Conservation (phyloP, 176 grass and related monocot species). For the Aechmea fasciata region DNA sequence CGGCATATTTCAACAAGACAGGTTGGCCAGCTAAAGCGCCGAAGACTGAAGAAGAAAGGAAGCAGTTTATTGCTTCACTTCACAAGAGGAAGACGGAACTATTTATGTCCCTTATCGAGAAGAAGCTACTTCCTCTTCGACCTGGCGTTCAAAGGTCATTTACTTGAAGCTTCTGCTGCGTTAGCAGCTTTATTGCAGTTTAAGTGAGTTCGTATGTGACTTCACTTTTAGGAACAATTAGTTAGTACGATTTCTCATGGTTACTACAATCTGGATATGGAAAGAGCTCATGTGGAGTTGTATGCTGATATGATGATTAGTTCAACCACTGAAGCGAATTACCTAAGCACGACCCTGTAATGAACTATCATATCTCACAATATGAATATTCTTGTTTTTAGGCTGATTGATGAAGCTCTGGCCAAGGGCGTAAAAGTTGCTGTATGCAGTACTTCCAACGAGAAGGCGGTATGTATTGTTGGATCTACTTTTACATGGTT, state of each 20-base stretch:
- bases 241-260: too few relatives aligned
- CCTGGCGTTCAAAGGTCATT: conserved; percentile 87
- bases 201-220: neutral
- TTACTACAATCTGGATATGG: too few relatives aligned
- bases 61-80: conserved; percentile 75
- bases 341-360: too few relatives aligned
- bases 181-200: conserved; percentile 30
- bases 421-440: conserved; percentile 77
- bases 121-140: conserved; percentile 89
- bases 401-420: conserved; percentile 91
- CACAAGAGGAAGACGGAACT: conserved; percentile 95
- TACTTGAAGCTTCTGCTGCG: conserved; percentile 23
- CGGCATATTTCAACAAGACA: conserved; percentile 85
- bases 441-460: conserved; percentile 94
- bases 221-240: neutral
- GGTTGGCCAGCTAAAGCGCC: conserved; percentile 76
- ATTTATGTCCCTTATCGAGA: conserved; percentile 94
- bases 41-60: conserved; percentile 71
- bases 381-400: conserved; percentile 25
- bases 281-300: too few relatives aligned
- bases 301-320: too few relatives aligned
- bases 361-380: neutral
- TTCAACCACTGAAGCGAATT: too few relatives aligned
- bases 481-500: conserved; percentile 1
- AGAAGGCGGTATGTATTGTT: conserved; percentile 72